phyloP scores from a whole-genome alignment of 352 stramenopile genomes.

The Pythium utonaiense region DNA sequence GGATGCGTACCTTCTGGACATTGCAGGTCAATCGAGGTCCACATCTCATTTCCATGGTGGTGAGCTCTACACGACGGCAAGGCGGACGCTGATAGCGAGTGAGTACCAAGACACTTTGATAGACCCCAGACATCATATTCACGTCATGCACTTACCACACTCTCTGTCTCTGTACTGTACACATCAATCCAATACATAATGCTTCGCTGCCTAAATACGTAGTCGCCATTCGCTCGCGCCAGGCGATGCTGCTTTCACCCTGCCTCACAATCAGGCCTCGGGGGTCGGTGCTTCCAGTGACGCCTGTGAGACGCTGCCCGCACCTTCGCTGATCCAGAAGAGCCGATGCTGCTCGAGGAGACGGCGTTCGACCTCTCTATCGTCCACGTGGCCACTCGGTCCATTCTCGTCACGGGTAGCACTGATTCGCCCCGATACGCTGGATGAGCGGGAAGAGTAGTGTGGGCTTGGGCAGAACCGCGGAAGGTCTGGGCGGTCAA shows the following conservation, averaged over 20 bases:
- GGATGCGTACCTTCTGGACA: too few species aligned
- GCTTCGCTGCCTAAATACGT: neutral
- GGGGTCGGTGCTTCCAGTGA: constrained; percentile 10
- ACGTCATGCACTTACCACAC: neutral
- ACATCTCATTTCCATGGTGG: too few species aligned
- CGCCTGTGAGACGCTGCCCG: constrained; percentile 19
- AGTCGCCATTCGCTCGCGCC: too few species aligned
- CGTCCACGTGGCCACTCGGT: constrained; percentile 10
- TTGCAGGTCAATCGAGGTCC: too few species aligned
- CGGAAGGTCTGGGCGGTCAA: constrained; percentile 21
- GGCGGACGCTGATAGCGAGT: too few species aligned
- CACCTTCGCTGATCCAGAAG: constrained; percentile 77
- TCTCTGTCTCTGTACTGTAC: neutral
- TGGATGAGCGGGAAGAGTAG: constrained; percentile 65
- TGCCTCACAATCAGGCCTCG: constrained; percentile 2
- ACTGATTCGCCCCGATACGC: constrained; percentile 48
- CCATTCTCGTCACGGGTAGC: constrained; percentile 43
- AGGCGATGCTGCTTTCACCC: neutral
- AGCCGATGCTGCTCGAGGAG: constrained; percentile 63
- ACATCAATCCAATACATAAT: constrained; percentile 5
- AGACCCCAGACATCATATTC: constrained; percentile 1
- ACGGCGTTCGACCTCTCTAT: constrained; percentile 41
- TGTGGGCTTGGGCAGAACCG: constrained; percentile 53
- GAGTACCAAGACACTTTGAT: neutral
- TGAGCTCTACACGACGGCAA: too few species aligned